Evolutionary conservation across 257 asterid species (phyloP).

Genomic region (Petunia axillaris): DNA sequence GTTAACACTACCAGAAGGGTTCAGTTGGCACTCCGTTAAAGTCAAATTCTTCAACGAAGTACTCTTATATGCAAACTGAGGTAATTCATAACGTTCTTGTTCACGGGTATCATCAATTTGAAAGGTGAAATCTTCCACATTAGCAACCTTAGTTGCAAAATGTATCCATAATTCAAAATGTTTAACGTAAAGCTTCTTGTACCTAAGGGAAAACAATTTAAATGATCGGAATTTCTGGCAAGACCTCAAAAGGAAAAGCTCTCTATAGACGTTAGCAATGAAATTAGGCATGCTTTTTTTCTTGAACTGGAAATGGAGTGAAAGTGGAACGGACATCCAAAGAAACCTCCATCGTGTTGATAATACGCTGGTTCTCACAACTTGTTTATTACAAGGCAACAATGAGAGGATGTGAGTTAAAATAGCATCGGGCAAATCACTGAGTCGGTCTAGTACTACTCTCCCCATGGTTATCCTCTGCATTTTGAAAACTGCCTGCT

Average conservation of each 20-base stretch:
- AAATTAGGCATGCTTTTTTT: not conserved
- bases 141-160: not conserved
- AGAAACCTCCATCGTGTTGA: not conserved
- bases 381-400: not conserved
- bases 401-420: not conserved
- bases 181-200: not conserved
- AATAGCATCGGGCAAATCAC: not conserved
- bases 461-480: not conserved
- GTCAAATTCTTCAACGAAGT: not conserved
- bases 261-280: not conserved
- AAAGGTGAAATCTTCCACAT: not conserved
- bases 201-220: too few relatives aligned
- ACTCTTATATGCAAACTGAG: not conserved
- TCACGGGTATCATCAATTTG: not conserved
- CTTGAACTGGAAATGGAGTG: not conserved
- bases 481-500: not conserved
- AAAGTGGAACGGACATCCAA: not conserved
- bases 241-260: not conserved
- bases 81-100: not conserved
- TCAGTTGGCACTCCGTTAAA: not conserved
- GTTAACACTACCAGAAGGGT: not conserved
- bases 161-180: not conserved
- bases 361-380: not conserved
- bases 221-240: not conserved
- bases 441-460: not conserved